These are phyloP conservation scores for Diplodia sapinea DNA, from an alignment of 2,329 filamentous ascomycete species.

Conservation along the genomic window DNA sequence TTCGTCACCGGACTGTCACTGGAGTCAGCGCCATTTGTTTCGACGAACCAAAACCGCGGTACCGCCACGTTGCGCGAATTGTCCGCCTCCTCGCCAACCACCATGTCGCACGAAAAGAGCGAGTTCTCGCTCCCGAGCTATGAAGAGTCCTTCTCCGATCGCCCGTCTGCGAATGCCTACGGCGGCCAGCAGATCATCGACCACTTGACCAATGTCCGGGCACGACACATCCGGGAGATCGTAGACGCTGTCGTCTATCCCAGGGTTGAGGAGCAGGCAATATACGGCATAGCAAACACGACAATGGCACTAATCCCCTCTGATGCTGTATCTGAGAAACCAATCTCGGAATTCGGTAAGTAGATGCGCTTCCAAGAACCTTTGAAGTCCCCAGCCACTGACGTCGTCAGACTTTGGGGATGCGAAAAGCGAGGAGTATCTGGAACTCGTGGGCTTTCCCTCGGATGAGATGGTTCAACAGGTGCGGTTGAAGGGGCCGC, in stretches of 20 bases:
- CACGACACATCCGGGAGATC: conserved; percentile 48
- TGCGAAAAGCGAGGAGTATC: not conserved
- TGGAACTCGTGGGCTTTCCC: conserved; percentile 50
- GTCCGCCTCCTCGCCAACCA: not conserved
- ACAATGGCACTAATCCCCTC: conserved; percentile 54
- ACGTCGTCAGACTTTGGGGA: not conserved
- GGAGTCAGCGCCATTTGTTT: not conserved
- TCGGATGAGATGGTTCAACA: conserved; percentile 49
- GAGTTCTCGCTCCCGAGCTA: conserved; percentile 37
- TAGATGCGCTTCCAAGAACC: not conserved
- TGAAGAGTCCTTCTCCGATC: conserved; percentile 36
- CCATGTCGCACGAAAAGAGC: conserved; percentile 29
- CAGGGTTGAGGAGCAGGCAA: conserved; percentile 47
- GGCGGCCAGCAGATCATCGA: conserved; percentile 43
- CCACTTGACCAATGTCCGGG: conserved; percentile 48
- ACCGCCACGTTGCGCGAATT: conserved; percentile 3
- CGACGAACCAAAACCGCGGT: not conserved
- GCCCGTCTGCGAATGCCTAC: conserved; percentile 18
- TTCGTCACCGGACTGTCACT: not conserved
- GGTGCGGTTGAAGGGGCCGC: conserved; percentile 48
- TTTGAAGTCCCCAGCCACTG: not conserved
- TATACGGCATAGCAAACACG: conserved; percentile 51
- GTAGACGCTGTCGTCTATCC: conserved; percentile 51
- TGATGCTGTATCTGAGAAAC: conserved; percentile 36
- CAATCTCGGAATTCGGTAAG: conserved; percentile 30